Base-by-base conservation (phyloP, 768 basidiomycete genomes). In the Suillus weaverae region DNA sequence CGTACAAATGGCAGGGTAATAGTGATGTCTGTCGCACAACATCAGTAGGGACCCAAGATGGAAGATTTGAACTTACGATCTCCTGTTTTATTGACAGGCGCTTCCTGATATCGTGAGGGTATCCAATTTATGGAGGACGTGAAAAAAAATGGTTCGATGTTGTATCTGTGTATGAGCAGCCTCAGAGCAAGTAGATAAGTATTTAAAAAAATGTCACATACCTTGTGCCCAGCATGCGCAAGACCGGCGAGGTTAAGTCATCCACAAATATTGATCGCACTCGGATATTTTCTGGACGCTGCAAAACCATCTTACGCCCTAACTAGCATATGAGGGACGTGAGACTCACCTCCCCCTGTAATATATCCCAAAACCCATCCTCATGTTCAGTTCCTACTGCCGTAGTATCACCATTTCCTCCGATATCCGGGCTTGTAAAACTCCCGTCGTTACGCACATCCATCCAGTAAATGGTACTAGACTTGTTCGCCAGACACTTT, bases 121-220 rank as follows among this genome's bases (percentile, higher is more conserved):
- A 89, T 90, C 87, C 86, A 88, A 65, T 85, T 87, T 3, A 86
- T 71, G 2, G 86, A 84, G 1, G 86, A 87, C 0, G 86, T 85
- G 71, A 87, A 89, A 70, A 85, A 89, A 72, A 89, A 88, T 0
- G 87, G 87, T 66, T 88, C 87, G 63, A 88, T 77, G 50, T 78
- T 77, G 62, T 84, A 86, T 70, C 86, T 78, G 26, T 10, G 38
- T 9, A 39, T 2, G 2, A 63, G 14, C 14, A 51, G 36, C 36
- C 1, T 54, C 53, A 55, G 39, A 32, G 1, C 54, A 5, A 44
- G n/a, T 36, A 4, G 3, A 16, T 22, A 48, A 18, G 22, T 5
- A n/a, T n/a, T n/a, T n/a, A 38, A 43, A 14, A 51, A 14, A 51
- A 44, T 22, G 6, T 43, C 0, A 68, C 78, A 60, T 66, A 86